These are phyloP conservation scores for Diplodia intermedia DNA, from an alignment of 2,329 filamentous ascomycete species.

Conservation along the genomic window DNA sequence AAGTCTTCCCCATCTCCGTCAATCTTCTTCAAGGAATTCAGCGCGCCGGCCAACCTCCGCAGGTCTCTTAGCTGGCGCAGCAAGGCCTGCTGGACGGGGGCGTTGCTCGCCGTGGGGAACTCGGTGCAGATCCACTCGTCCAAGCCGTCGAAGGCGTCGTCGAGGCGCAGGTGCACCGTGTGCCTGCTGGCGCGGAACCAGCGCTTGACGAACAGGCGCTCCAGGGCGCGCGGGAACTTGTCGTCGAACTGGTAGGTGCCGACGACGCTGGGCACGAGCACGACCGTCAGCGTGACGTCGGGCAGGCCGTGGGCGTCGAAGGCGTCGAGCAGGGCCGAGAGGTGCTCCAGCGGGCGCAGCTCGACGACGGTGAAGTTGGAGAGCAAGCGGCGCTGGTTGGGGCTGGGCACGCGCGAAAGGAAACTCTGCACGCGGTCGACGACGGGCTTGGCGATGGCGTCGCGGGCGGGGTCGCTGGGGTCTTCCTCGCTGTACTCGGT, in stretches of 20 bases:
- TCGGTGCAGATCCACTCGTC: conserved; percentile 30
- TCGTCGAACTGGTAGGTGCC: conserved; percentile 30
- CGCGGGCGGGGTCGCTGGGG: conserved; percentile 19
- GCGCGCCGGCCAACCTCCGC: background rate
- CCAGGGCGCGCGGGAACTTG: conserved; percentile 14
- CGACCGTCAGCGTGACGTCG: conserved; percentile 18
- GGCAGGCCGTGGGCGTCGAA: conserved; percentile 17
- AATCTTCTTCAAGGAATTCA: conserved; percentile 11
- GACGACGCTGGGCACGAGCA: conserved; percentile 29
- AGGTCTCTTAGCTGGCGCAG: conserved; percentile 20
- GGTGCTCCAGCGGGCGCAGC: conserved; percentile 28
- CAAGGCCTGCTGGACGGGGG: conserved; percentile 10
- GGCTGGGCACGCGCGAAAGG: conserved; percentile 17
- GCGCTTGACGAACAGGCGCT: conserved; percentile 22
- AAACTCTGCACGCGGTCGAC: conserved; percentile 25
- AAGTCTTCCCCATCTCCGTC: background rate
- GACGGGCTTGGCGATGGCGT: conserved; percentile 30
- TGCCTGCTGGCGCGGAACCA: conserved; percentile 24
- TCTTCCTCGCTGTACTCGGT: conserved; percentile 32
- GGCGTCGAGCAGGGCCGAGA: conserved; percentile 22
- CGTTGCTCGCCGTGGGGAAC: conserved; percentile 26
- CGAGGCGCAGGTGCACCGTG: conserved; percentile 13
- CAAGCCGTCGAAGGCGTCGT: conserved; percentile 25
- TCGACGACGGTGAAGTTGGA: conserved; percentile 21
- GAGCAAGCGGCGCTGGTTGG: background rate